phyloP scores from a whole-genome alignment of 2,329 filamentous ascomycete species.

The Exophiala mesophila region DNA sequence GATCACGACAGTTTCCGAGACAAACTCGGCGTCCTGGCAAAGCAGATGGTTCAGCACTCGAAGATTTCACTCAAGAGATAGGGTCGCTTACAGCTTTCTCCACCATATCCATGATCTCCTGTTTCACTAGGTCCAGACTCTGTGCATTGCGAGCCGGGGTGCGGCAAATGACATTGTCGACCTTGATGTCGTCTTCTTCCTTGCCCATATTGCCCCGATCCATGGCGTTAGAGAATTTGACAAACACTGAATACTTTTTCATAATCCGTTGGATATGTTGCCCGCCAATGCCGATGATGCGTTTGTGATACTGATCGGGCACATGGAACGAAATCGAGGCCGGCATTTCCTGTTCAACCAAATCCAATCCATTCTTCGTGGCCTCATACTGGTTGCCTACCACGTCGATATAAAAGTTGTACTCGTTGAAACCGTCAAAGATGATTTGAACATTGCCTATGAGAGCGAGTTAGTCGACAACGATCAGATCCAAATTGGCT shows the following conservation, averaged over 20 bases:
- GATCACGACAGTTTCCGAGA: slow-evolving; percentile 86
- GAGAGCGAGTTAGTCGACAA: slow-evolving; percentile 21
- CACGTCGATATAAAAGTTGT: slow-evolving; percentile 99
- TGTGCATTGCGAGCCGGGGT: slow-evolving; percentile 95
- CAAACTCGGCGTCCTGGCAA: slow-evolving; percentile 83
- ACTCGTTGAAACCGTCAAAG: slow-evolving; percentile 98
- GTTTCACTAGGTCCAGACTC: slow-evolving; percentile 94
- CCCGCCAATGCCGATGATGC: slow-evolving; percentile 96
- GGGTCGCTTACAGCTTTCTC: slow-evolving; percentile 69
- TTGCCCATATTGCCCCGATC: slow-evolving; percentile 89
- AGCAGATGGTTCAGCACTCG: slow-evolving; percentile 22
- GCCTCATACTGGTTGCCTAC: slow-evolving; percentile 88
- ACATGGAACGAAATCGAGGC: slow-evolving; percentile 99
- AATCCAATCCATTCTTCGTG: slow-evolving; percentile 82
- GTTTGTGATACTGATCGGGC: slow-evolving; percentile 98
- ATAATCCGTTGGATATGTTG: slow-evolving; percentile 99
- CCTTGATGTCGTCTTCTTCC: slow-evolving; percentile 96
- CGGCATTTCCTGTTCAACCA: slow-evolving; percentile 98
- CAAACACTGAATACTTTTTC: slow-evolving; percentile 99
- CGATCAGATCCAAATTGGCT: neutral
- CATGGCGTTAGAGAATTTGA: slow-evolving; percentile 99
- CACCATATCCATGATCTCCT: slow-evolving; percentile 99
- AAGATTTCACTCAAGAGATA: slow-evolving; percentile 11
- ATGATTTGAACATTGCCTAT: slow-evolving; percentile 92
- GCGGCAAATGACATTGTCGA: slow-evolving; percentile 97